Evolutionary conservation across 306 rosid genomes (phyloP).

Genomic region (Datisca glomerata): DNA sequence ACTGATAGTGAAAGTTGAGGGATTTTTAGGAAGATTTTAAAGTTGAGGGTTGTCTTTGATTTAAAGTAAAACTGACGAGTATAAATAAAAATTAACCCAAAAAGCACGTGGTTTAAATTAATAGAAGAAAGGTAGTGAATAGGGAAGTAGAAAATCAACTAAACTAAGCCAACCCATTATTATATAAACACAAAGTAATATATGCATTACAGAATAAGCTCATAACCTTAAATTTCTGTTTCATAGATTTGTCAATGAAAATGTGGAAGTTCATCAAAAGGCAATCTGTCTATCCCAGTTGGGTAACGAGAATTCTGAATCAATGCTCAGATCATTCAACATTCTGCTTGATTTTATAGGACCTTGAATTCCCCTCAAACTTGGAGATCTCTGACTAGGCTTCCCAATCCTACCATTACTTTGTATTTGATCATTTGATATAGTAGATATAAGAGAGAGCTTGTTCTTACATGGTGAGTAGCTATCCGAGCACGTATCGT

Average conservation of each 20-base stretch:
- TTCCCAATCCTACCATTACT: slow-evolving; percentile 16
- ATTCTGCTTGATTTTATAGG: slow-evolving; percentile 54
- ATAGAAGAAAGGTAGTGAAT: too few species aligned
- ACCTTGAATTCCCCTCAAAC: slow-evolving; percentile 61
- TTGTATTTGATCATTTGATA: slow-evolving; percentile 41
- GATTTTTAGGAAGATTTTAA: too few species aligned
- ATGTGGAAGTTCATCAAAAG: slow-evolving; percentile 24
- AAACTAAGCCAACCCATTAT: too few species aligned
- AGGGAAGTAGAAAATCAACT: too few species aligned
- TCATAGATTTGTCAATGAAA: slow-evolving; percentile 1
- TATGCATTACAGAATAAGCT: too few species aligned
- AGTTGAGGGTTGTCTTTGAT: too few species aligned
- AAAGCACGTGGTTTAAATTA: too few species aligned
- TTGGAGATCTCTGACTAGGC: slow-evolving; percentile 52
- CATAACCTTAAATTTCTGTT: too few species aligned
- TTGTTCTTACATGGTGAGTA: slow-evolving; percentile 77
- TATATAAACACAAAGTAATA: too few species aligned
- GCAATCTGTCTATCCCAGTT: slow-evolving; percentile 40
- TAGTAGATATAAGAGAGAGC: slow-evolving; percentile 34
- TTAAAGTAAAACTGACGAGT: too few species aligned
- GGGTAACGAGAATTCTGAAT: slow-evolving; percentile 57
- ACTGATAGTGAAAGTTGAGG: too few species aligned
- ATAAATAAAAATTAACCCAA: too few species aligned
- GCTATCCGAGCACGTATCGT: slow-evolving; percentile 41
- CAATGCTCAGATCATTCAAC: slow-evolving; percentile 48